A percentile compares a stretch with the other conserved stretches of the same genome.
phyloP scores from a whole-genome alignment of 2,329 filamentous ascomycete genomes.

The Colletotrichum sp. region DNA sequence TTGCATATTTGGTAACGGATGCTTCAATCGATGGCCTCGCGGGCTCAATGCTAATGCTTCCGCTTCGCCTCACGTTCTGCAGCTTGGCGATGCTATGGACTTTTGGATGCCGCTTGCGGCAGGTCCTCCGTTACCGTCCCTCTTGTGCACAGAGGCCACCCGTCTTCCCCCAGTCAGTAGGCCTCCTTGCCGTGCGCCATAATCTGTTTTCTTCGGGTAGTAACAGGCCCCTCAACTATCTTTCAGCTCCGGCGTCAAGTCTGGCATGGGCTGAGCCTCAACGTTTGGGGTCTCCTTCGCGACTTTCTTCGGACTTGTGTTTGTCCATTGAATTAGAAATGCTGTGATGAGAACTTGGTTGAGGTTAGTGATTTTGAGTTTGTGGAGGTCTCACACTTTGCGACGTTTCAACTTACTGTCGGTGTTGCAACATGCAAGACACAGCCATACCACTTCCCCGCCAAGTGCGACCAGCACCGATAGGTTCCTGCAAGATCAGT shows the following conservation, averaged over 20 bases:
- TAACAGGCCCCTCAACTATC: background rate
- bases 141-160: background rate
- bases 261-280: background rate
- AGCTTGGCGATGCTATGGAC: background rate
- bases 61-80: background rate
- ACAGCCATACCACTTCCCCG: background rate
- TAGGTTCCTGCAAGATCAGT: background rate
- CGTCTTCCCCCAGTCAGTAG: background rate
- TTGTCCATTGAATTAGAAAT: background rate
- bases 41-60: background rate
- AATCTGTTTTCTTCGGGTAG: background rate
- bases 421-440: conserved; percentile 2
- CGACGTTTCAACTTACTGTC: background rate
- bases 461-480: background rate
- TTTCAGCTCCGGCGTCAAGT: background rate
- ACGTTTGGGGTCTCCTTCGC: background rate
- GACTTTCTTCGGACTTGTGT: background rate
- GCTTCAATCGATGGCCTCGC: background rate
- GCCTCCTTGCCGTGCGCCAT: background rate
- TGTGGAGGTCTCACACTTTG: background rate
- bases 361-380: background rate
- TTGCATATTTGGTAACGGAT: background rate
- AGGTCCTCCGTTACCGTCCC: background rate
- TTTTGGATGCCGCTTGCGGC: background rate
- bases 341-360: background rate